Conservation (phyloP, 805 yeast species). For the Ogataea dorogensis region DNA sequence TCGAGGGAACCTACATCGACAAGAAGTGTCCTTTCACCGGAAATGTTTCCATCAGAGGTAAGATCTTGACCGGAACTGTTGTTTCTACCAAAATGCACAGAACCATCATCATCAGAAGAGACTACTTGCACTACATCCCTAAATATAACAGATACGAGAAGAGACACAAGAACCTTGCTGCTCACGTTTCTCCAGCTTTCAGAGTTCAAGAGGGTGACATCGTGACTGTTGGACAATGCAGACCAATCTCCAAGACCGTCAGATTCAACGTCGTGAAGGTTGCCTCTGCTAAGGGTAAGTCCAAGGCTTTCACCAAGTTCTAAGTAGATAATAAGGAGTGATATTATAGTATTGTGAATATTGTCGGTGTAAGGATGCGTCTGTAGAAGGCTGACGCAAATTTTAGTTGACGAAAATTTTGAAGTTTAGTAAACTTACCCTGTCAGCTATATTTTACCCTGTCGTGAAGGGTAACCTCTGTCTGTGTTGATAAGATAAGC, state of each 20-base stretch:
- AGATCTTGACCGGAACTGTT: constrained; percentile 98
- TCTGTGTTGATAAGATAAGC: constrained; percentile 11
- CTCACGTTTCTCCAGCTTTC: constrained; percentile 99
- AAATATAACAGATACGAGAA: constrained; percentile 99
- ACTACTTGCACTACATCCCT: constrained; percentile 99
- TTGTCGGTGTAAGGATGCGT: constrained; percentile 8
- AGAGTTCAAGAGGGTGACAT: constrained; percentile 98
- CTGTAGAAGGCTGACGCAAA: background rate
- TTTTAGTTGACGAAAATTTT: constrained; percentile 1
- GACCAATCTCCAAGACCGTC: constrained; percentile 99
- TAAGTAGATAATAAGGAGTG: constrained; percentile 43
- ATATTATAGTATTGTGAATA: background rate
- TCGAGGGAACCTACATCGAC: constrained; percentile 98
- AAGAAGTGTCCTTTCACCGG: constrained; percentile 99
- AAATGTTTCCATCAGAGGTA: constrained; percentile 97
- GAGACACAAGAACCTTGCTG: constrained; percentile 99
- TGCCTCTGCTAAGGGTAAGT: constrained; percentile 80
- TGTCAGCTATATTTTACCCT: constrained; percentile 14
- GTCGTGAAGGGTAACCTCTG: constrained; percentile 16
- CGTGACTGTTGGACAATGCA: constrained; percentile 99
- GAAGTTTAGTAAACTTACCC: constrained; percentile 8
- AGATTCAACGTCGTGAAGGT: constrained; percentile 99
- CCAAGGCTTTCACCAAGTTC: constrained; percentile 96
- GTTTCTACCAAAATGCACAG: constrained; percentile 99
- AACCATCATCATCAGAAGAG: constrained; percentile 99